A percentile compares a stretch with the other conserved stretches of the same genome.
These are phyloP conservation scores for Zoysia matrella DNA, from an alignment of 202 grass and related monocot genomes.

Conservation along the genomic window DNA sequence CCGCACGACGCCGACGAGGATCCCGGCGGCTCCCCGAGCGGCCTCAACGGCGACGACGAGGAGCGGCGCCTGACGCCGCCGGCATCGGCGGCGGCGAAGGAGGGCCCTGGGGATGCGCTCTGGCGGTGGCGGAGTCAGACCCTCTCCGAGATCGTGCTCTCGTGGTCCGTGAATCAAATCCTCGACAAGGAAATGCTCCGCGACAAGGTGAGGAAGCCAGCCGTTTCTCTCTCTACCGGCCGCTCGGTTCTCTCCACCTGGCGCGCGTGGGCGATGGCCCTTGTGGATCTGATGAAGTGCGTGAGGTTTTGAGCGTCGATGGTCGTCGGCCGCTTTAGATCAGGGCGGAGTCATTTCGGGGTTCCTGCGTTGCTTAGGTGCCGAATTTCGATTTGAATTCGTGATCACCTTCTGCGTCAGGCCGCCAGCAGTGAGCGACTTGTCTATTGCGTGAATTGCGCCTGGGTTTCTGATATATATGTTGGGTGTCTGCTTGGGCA, in stretches of 20 bases:
- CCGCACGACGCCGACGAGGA: slow-evolving; percentile 25
- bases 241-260: slow-evolving; percentile 5
- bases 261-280: not conserved
- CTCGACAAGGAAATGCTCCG: slow-evolving; percentile 69
- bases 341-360: not conserved
- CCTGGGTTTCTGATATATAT: not conserved
- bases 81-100: not conserved
- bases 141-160: slow-evolving; percentile 62
- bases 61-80: slow-evolving; percentile 21
- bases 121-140: slow-evolving; percentile 43
- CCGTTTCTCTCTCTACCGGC: slow-evolving; percentile 26
- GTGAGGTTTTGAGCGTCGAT: slow-evolving; percentile 10
- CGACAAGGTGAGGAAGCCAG: slow-evolving; percentile 51
- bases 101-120: slow-evolving; percentile 25
- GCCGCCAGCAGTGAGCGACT: not conserved
- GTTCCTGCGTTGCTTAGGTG: slow-evolving; percentile 16
- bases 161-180: slow-evolving; percentile 75
- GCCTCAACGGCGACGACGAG: not conserved
- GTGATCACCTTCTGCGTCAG: not conserved
- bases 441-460: not conserved
- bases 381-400: not conserved
- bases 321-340: slow-evolving; percentile 2
- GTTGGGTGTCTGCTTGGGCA: not conserved
- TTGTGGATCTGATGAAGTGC: slow-evolving; percentile 35
- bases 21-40: slow-evolving; percentile 26